Base-by-base conservation (phyloP, 768 basidiomycete species). In the Myochromella boudieri region DNA sequence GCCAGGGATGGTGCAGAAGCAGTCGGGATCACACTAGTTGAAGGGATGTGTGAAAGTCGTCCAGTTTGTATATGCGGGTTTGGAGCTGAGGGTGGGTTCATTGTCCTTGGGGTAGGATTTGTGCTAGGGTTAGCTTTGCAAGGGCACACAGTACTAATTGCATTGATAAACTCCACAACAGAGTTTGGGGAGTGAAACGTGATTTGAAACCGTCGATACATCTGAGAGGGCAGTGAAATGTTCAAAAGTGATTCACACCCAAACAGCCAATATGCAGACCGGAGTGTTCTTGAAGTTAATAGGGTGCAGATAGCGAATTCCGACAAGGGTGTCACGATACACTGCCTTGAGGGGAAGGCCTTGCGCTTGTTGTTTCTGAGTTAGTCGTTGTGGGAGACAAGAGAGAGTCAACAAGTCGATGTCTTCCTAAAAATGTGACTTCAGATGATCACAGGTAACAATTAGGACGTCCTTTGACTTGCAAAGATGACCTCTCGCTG, bases 281-380 rank as follows among this genome's bases (percentile, higher is more conserved):
- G 59, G 59, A 24, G 21, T 40, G 34, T 44, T 48, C 38, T 38
- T 52, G 27, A 41, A 42, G 18, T 65, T 70, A 24, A 68, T 70
- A 21, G 76, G 75, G 51, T 85, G 72, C 26, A 88, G 66, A 56
- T 91, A 91, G 18, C 88, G 82, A 36, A 91, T 77, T 10, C 89
- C 89, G 21, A 90, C 84, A 0, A 84, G 70, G 3, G 76, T 70
- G 45, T 85, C 87, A 18, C 85, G 81, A 60, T 87, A 87, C 8
- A 91, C 86, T 6, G 86, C 88, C 62, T 89, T 90, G 33, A 91
- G 65, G n/a, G 89, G 87, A 24, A 85, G 71, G 18, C 78, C 77
- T 54, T 85, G 82, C 10, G 68, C 33, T 44, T 66, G 36, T 56
- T 68, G 49, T 60, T 67, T 56, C 52, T 63, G 44, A 50, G 64